Evolutionary conservation across 306 rosid species (phyloP), one percentile per base, ranked within the genome.

Genomic region (Prunus kanzakura): DNA sequence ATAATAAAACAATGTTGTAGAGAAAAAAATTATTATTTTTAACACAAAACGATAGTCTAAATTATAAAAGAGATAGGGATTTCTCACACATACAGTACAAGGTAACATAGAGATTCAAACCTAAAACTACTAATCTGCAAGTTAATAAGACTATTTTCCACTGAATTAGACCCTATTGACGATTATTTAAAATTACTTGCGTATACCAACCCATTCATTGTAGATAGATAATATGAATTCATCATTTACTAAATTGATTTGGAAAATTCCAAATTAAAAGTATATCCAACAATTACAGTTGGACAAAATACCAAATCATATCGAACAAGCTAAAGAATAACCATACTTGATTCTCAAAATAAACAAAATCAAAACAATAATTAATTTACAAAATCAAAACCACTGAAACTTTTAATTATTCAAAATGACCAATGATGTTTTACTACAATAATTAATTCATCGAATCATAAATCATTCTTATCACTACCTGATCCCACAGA

Each of bases 81-180:
- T 38, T 38, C 43, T 38, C 8, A 0, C 0, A 7, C 5, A 38
- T 0, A 6, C 2, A 35, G 0, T 38, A 1, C 2, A 38, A 38
- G 2, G 2, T 38, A 0, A 0, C 2, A 38, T 38, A 7, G 0
- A 38, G 0, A 0, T 38, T 38, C 0, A 0, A 38, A 38, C 0
- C 0, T 38, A 38, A 38, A 2, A 38, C 9, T 38, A 38, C 8
- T 38, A 38, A 6, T 38, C 0, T 6, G 0, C 43, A 38, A 38
- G 0, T 38, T 0, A 38, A 38, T 0, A 38, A 38, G 2, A 38
- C 9, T 0, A 0, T 38, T 7, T 38, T 38, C 0, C 1, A 38
- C 0, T 38, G 0, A 0, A 0, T 0, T 6, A 38, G 2, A 38
- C 43, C 8, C 8, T 2, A 0, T 35, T 35, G 2, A 0, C 9